These are phyloP conservation scores for Camellia sinensis DNA, from an alignment of 148 eudicot species.

Conservation along the genomic window DNA sequence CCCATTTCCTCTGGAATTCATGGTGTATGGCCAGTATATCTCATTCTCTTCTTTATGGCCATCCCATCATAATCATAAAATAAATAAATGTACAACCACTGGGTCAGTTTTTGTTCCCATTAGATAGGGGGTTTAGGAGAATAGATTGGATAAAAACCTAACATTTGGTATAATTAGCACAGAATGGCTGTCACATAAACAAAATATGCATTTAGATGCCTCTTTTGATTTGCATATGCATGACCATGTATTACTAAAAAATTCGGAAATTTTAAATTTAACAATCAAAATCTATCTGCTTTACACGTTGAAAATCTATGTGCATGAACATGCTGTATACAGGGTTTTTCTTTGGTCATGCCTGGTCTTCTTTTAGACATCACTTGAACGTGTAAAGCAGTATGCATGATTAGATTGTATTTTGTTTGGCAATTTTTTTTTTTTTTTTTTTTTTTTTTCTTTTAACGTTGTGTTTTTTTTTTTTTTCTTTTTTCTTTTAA, in stretches of 20 bases:
- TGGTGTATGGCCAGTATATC: background rate
- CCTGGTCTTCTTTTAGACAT: background rate
- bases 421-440: background rate
- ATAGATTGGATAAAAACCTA: too few relatives aligned
- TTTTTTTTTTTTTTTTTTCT: too few relatives aligned
- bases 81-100: too few relatives aligned
- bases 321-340: background rate
- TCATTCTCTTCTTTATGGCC: background rate
- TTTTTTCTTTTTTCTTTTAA: too few relatives aligned
- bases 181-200: too few relatives aligned
- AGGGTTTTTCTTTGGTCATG: background rate
- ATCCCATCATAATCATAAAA: background rate
- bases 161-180: too few relatives aligned
- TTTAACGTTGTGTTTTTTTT: background rate
- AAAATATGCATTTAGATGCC: background rate
- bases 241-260: background rate
- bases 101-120: too few relatives aligned
- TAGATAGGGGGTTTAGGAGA: too few relatives aligned
- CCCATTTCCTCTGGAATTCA: background rate
- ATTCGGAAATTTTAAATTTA: background rate
- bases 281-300: background rate
- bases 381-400: background rate
- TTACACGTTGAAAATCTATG: too few relatives aligned
- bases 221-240: background rate
- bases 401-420: background rate